These are phyloP conservation scores for Acanthamoeba castellanii DNA, from an alignment of 208 protist species.

Conservation along the genomic window DNA sequence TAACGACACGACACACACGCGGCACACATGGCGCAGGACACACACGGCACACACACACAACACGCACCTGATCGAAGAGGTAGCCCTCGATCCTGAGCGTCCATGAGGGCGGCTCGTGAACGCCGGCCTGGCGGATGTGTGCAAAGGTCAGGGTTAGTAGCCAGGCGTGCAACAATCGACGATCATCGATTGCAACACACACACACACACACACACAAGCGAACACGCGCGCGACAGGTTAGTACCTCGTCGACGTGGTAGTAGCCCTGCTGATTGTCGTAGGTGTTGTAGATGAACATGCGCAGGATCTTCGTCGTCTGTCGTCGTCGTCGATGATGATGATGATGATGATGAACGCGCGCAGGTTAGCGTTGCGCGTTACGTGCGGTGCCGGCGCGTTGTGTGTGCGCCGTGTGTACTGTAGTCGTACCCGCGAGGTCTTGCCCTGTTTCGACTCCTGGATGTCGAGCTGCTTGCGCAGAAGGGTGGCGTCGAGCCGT, in stretches of 20 bases:
- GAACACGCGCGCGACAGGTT: background rate
- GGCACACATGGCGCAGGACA: too few relatives aligned
- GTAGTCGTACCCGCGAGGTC: background rate
- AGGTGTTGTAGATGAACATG: conserved; percentile 73
- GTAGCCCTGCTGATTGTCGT: conserved; percentile 62
- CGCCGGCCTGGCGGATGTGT: background rate
- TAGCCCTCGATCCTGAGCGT: conserved; percentile 62
- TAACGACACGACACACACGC: too few relatives aligned
- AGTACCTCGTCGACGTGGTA: conserved; percentile 68
- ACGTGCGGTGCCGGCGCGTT: too few relatives aligned
- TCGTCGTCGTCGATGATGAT: background rate
- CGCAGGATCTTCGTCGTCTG: conserved; percentile 47
- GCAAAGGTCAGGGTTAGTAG: background rate
- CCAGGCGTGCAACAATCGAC: background rate
- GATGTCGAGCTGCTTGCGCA: conserved; percentile 65
- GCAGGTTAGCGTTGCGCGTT: background rate
- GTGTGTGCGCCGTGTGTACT: too few relatives aligned
- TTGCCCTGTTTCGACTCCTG: conserved; percentile 53
- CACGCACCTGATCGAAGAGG: conserved; percentile 11
- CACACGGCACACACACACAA: background rate
- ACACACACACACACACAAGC: background rate
- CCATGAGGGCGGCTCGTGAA: conserved; percentile 64
- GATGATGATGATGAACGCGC: background rate
- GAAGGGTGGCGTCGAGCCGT: conserved; percentile 28
- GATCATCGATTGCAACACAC: background rate